Percentiles rank a stretch among this genome's conserved stretches.
These are phyloP conservation scores for apple (Malus domestica) DNA, from an alignment of 306 rosid species.

Conservation along the genomic window DNA sequence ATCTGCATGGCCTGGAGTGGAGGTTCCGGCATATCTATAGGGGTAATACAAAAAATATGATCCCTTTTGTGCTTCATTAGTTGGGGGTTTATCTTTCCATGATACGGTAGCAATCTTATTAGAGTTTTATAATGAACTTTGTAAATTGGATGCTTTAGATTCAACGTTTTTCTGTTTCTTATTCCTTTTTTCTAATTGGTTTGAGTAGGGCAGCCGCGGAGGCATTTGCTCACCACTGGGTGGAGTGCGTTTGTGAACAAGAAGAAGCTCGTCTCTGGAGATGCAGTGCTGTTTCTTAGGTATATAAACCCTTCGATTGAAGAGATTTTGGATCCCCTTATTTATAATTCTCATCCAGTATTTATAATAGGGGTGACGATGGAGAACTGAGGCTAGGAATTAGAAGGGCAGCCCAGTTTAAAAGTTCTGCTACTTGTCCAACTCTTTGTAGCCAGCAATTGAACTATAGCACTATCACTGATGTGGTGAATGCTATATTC, in stretches of 20 bases:
- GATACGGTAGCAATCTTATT: neutral
- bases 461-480: constrained; percentile 41
- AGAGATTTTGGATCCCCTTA: neutral
- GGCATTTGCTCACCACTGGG: constrained; percentile 98
- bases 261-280: constrained; percentile 96
- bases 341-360: neutral
- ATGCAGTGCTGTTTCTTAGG: constrained; percentile 97
- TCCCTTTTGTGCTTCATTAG: neutral
- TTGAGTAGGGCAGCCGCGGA: constrained; percentile 88
- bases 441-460: constrained; percentile 46
- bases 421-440: constrained; percentile 45
- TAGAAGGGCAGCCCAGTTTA: constrained; percentile 77
- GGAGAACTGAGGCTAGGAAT: constrained; percentile 88
- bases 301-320: neutral
- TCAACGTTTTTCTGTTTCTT: neutral
- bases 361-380: constrained; percentile 64
- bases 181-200: neutral
- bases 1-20: constrained; percentile 90
- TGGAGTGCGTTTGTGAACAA: constrained; percentile 99
- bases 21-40: constrained; percentile 89
- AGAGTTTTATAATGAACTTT: neutral
- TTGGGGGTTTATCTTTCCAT: neutral
- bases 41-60: constrained; percentile 38
- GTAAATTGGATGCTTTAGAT: neutral
- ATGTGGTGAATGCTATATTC: constrained; percentile 64